A percentile compares a stretch with the other conserved stretches of the same genome.
phyloP scores from a whole-genome alignment of 306 rosid genomes.

The Pueraria montana region DNA sequence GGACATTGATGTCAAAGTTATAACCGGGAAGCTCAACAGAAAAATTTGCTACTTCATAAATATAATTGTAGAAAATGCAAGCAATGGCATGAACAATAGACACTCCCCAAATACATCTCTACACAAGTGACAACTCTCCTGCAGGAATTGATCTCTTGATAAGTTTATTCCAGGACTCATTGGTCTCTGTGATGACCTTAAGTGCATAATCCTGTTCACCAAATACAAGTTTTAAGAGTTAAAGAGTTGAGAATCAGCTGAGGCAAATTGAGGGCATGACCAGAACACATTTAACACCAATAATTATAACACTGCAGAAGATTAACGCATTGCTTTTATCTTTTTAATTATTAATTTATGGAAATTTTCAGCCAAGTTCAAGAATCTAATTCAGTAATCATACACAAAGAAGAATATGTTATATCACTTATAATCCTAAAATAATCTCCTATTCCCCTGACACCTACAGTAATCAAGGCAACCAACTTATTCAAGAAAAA shows the following conservation, averaged over 20 bases:
- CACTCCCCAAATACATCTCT: constrained; percentile 47
- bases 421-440: not conserved
- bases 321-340: not conserved
- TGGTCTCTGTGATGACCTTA: constrained; percentile 82
- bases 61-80: constrained; percentile 35
- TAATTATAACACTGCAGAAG: not conserved
- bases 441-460: constrained; percentile 2
- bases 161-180: constrained; percentile 89
- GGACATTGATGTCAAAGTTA: constrained; percentile 26
- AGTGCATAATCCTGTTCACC: constrained; percentile 78
- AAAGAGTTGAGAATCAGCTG: not conserved
- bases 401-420: not conserved
- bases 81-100: constrained; percentile 26
- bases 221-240: constrained; percentile 28
- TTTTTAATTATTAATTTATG: not conserved
- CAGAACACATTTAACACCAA: not conserved
- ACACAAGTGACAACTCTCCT: constrained; percentile 83
- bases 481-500: not conserved
- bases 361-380: not conserved
- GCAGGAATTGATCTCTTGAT: constrained; percentile 84
- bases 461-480: constrained; percentile 22
- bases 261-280: not conserved
- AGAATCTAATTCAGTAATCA: not conserved
- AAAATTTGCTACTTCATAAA: constrained; percentile 33
- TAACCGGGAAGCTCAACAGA: constrained; percentile 27